phyloP scores from a whole-genome alignment of 345 rosid species.

The Melaleuca alternifolia region DNA sequence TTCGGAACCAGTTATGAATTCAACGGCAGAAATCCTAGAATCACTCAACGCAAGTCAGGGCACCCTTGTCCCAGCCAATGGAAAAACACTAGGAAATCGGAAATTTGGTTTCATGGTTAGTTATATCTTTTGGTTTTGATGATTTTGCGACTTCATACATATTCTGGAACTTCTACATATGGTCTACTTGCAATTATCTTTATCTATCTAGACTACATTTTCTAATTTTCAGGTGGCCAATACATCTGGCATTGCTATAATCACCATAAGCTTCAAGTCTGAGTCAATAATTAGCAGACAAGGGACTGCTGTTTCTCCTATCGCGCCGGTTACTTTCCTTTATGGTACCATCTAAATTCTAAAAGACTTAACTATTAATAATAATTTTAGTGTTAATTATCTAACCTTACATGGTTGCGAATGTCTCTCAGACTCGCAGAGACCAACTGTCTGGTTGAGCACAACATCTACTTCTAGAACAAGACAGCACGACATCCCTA shows the following conservation, averaged over 20 bases:
- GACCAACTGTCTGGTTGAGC: constrained; percentile 63
- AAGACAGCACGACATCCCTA: constrained; percentile 38
- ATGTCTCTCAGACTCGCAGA: constrained; percentile 59
- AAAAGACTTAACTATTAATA: neutral
- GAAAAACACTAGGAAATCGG: constrained; percentile 46
- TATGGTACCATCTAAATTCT: constrained; percentile 33
- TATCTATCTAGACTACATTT: neutral
- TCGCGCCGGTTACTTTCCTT: constrained; percentile 72
- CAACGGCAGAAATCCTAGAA: constrained; percentile 49
- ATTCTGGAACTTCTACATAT: neutral
- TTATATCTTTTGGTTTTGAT: neutral
- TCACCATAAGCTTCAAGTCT: constrained; percentile 43
- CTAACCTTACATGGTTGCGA: constrained; percentile 3
- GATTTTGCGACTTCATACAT: neutral
- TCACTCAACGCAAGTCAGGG: constrained; percentile 48
- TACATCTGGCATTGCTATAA: constrained; percentile 38
- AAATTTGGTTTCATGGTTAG: constrained; percentile 76
- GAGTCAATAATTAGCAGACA: constrained; percentile 52
- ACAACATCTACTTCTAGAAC: constrained; percentile 64
- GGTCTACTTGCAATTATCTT: neutral
- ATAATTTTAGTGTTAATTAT: neutral
- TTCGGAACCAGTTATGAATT: constrained; percentile 64
- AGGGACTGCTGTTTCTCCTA: constrained; percentile 64
- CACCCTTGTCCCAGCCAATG: constrained; percentile 42
- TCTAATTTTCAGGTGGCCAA: constrained; percentile 44